These are phyloP conservation scores for Volvox reticuliferus DNA, from an alignment of 139 green algal genomes.

Conservation along the genomic window DNA sequence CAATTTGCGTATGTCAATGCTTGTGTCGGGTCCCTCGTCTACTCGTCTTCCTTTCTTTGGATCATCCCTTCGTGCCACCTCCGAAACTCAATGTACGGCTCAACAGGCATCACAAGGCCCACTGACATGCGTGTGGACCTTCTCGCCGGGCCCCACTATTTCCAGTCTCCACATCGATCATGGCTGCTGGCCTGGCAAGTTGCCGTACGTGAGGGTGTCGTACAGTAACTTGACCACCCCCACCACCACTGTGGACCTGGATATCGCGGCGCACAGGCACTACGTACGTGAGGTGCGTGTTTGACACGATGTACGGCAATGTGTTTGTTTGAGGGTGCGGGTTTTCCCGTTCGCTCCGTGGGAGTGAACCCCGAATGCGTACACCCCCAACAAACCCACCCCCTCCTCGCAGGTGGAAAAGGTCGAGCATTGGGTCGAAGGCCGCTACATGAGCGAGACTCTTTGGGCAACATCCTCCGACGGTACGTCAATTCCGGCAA, in stretches of 20 bases:
- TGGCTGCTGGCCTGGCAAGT: neutral
- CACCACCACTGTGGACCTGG: conserved; percentile 30
- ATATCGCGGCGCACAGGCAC: neutral
- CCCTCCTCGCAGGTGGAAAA: conserved; percentile 1
- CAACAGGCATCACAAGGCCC: too few species aligned
- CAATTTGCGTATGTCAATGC: too few species aligned
- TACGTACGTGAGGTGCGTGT: neutral
- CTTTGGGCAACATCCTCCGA: conserved; percentile 8
- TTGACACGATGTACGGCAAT: neutral
- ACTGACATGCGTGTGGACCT: conserved; percentile 20
- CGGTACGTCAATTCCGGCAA: conserved; percentile 1
- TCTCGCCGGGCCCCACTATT: neutral
- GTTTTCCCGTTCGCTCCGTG: neutral
- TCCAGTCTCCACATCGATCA: conserved; percentile 17
- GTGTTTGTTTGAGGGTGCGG: neutral
- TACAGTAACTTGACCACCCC: conserved; percentile 29
- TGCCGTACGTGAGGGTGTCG: conserved; percentile 42
- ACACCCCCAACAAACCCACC: neutral
- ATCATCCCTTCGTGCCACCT: too few species aligned
- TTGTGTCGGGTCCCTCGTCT: too few species aligned
- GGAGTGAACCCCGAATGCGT: neutral
- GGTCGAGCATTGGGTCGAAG: neutral
- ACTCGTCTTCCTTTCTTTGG: too few species aligned
- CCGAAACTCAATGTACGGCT: too few species aligned
- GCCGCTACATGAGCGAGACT: neutral